Base-by-base conservation (phyloP, 805 yeast species). In the Hanseniaspora valbyensis region DNA sequence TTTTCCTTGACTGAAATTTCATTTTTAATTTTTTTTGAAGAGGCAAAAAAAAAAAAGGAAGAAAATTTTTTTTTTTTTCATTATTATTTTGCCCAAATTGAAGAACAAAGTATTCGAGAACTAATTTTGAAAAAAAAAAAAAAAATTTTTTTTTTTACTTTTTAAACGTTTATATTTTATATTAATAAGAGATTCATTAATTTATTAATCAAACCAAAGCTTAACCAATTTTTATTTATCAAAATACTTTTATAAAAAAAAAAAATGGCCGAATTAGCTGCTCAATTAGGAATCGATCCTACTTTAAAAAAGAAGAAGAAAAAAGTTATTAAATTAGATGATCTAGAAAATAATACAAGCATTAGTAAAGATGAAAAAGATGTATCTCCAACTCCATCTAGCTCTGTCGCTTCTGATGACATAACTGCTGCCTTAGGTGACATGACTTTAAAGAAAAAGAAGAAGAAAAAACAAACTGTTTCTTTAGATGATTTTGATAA, bases 401-500 rank as follows among this genome's bases (percentile, higher is more conserved):
- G 40, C 12, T 6, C 44, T 13, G 24, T 22, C 25, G 21, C 41
- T n/a, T 14, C 44, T 14, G 72, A 69, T 54, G 76, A 67, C 36
- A 69, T 77, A 34, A 70, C 80, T 30, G 84, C 80, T 55, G 76
- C 80, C 55, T 73, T 83, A 51, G 80, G 80, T 22, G 90, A 84
- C 39, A 67, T 82, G 61, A 80, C 78, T 59, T 72, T 82, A 66
- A 83, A 84, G 74, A 81, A 81, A 67, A 83, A 83, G 73, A 88
- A 88, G 78, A 86, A 86, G 81, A 77, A 76, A 73, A 80, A 79
- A 77, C 65, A 73, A 54, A 69, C 71, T 29, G 66, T 73, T 14
- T 84, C 74, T 45, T 77, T 81, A 24, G 78, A 80, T 59, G 95
- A 84, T 56, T 90, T 90, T 61, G 97, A 90, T 58, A 81, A 83